Percentiles rank a stretch among this genome's conserved stretches.
Conservation (phyloP, 805 yeast genomes). For the Lachancea meyersii region DNA sequence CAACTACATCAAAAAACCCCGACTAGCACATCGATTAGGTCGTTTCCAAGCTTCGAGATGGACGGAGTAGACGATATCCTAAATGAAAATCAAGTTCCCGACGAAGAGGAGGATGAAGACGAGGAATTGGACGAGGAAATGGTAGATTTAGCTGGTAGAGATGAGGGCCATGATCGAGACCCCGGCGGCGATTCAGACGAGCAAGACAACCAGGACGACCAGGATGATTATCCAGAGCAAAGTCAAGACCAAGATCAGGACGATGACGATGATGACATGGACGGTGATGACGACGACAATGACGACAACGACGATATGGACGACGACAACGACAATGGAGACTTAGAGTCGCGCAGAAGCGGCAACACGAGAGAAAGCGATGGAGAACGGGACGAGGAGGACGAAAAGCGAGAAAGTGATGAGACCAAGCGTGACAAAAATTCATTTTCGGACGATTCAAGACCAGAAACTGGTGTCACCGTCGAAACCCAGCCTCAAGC, state of each 20-base stretch:
- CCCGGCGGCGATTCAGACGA: constrained; percentile 15
- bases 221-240: constrained; percentile 15
- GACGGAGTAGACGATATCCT: constrained; percentile 31
- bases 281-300: constrained; percentile 20
- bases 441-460: constrained; percentile 3
- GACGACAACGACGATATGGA: constrained; percentile 12
- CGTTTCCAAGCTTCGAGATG: constrained; percentile 11
- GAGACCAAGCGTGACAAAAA: background rate
- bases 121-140: constrained; percentile 19
- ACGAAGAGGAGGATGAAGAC: constrained; percentile 23
- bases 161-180: constrained; percentile 19
- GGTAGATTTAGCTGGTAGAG: constrained; percentile 22
- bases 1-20: background rate
- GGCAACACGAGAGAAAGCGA: constrained; percentile 15
- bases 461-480: background rate
- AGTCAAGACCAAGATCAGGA: constrained; percentile 24
- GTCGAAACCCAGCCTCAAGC: background rate
- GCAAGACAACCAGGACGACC: constrained; percentile 15
- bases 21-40: background rate
- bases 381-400: constrained; percentile 17
- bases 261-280: constrained; percentile 15
- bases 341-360: constrained; percentile 7
- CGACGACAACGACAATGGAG: constrained; percentile 17
- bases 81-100: constrained; percentile 26
- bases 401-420: constrained; percentile 17